phyloP scores from a whole-genome alignment of 2,329 filamentous ascomycete species.

The Aspergillus vadensis region DNA sequence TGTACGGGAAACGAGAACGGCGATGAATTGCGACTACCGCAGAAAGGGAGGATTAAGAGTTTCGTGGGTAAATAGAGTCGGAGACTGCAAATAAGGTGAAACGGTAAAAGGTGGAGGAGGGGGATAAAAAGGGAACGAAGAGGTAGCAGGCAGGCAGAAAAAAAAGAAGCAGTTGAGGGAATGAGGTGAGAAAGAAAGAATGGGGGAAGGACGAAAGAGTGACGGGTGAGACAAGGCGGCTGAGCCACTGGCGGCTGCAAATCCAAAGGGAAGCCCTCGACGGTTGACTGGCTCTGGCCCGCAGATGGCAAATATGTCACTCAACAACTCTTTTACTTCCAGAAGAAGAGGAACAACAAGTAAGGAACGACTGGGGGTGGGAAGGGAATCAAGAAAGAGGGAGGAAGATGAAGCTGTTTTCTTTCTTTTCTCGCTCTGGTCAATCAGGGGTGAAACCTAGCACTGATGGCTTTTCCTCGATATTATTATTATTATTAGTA shows the following conservation, averaged over 20 bases:
- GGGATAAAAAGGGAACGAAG: background rate
- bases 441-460: conserved; percentile 6
- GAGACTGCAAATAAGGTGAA: background rate
- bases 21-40: background rate
- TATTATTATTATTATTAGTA: conserved; percentile 17
- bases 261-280: background rate
- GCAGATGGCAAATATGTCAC: conserved; percentile 1
- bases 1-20: conserved; percentile 13
- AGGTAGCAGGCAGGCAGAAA: background rate
- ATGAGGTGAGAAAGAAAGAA: conserved; percentile 2
- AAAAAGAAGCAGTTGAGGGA: background rate
- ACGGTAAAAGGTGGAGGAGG: background rate
- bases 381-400: background rate
- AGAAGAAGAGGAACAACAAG: background rate
- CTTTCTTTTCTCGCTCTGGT: background rate
- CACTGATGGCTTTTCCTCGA: background rate
- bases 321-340: background rate
- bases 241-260: conserved; percentile 14
- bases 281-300: conserved; percentile 2
- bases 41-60: background rate
- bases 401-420: conserved; percentile 1
- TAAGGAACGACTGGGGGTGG: conserved; percentile 2
- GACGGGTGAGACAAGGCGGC: conserved; percentile 18
- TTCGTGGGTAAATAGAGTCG: background rate
- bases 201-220: conserved; percentile 10